Percentiles rank a stretch among this genome's conserved stretches.
These are phyloP conservation scores for Clathrus columnatus DNA, from an alignment of 768 basidiomycete genomes.

Conservation along the genomic window DNA sequence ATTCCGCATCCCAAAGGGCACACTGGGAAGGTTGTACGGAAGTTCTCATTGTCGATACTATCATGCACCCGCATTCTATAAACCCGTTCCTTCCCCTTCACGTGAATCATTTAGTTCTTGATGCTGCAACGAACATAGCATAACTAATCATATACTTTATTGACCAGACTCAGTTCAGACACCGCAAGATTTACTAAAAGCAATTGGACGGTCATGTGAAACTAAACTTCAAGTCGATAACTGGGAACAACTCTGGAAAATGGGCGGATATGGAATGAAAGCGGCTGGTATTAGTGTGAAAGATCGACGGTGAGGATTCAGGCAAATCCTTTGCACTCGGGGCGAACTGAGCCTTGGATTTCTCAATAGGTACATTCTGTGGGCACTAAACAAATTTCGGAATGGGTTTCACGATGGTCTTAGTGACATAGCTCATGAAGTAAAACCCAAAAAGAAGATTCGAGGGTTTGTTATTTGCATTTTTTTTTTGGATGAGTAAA, in stretches of 20 bases:
- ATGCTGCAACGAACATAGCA: too few species aligned
- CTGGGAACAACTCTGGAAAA: conserved; percentile 72
- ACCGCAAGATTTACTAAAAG: conserved; percentile 57
- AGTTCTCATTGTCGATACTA: too few species aligned
- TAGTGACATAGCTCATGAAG: conserved; percentile 53
- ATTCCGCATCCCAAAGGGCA: too few species aligned
- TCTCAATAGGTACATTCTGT: conserved; percentile 63
- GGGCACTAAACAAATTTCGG: conserved; percentile 79
- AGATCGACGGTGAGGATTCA: conserved; percentile 55
- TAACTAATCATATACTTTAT: neutral
- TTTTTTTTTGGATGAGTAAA: neutral
- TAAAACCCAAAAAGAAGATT: conserved; percentile 64
- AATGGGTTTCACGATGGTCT: conserved; percentile 45
- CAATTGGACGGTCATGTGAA: conserved; percentile 62
- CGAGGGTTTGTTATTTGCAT: conserved; percentile 52
- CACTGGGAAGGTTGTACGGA: too few species aligned
- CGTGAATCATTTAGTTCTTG: too few species aligned
- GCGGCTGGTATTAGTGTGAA: conserved; percentile 55
- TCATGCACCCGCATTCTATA: neutral
- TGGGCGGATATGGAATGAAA: conserved; percentile 48
- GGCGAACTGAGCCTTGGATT: neutral
- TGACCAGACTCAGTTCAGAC: conserved; percentile 46
- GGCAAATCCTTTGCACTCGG: neutral
- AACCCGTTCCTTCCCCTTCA: neutral
- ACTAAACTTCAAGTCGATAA: conserved; percentile 52